These are phyloP conservation scores for Arthromyces matolae DNA, from an alignment of 768 basidiomycete species.

Conservation along the genomic window DNA sequence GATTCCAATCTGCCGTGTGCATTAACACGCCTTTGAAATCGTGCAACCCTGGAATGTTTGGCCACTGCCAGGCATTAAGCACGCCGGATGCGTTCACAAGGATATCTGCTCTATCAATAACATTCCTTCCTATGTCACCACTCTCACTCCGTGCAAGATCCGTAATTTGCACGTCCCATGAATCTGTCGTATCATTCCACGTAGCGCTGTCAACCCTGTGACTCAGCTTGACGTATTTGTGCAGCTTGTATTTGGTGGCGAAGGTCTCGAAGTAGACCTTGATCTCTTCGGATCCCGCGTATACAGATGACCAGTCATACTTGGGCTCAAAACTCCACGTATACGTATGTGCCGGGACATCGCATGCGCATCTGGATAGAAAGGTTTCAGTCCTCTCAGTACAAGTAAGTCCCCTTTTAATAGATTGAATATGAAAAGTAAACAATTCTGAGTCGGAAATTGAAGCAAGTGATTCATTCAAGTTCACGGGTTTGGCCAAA, in stretches of 20 bases:
- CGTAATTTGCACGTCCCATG: conserved; percentile 28
- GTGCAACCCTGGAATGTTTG: conserved; percentile 31
- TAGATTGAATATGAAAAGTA: not conserved
- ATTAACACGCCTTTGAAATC: conserved; percentile 31
- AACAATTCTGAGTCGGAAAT: not conserved
- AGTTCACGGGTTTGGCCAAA: no score
- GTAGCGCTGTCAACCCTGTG: conserved; percentile 25
- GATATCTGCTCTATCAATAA: conserved; percentile 28
- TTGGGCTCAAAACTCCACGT: conserved; percentile 33
- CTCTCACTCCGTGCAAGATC: conserved; percentile 4
- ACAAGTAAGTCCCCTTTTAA: not conserved
- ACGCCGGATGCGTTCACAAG: conserved; percentile 31
- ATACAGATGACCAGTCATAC: conserved; percentile 29
- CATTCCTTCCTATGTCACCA: conserved; percentile 8
- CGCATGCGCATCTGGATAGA: conserved; percentile 27
- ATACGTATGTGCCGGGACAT: conserved; percentile 30
- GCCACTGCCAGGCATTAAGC: conserved; percentile 37
- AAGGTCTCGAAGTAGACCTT: conserved; percentile 27
- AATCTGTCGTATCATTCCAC: conserved; percentile 26
- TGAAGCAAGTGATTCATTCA: not conserved
- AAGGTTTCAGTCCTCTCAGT: not conserved
- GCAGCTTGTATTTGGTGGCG: conserved; percentile 26
- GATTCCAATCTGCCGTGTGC: conserved; percentile 35
- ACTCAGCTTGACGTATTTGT: conserved; percentile 27
- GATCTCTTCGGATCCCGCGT: conserved; percentile 29